A percentile compares a stretch with the other conserved stretches of the same genome.
phyloP scores from a whole-genome alignment of 2,329 filamentous ascomycete species.

The Macrophomina pseudophaseolina region DNA sequence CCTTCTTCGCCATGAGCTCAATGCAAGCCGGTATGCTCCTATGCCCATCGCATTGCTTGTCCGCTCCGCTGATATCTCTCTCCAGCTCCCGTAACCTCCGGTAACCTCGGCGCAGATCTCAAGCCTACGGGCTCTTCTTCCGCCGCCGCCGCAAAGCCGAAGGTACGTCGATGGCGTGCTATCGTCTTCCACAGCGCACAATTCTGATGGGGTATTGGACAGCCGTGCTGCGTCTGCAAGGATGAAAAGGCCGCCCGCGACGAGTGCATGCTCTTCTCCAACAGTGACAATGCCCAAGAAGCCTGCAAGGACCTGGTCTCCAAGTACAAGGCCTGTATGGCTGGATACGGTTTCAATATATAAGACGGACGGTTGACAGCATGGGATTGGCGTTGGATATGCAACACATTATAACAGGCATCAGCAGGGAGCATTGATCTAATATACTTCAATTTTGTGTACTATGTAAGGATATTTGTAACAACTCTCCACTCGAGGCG shows the following conservation, averaged over 20 bases:
- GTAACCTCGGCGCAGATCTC: constrained; percentile 53
- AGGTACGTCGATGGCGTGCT: constrained; percentile 39
- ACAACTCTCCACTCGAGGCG: constrained; percentile 15
- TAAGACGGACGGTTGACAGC: constrained; percentile 24
- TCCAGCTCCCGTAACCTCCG: constrained; percentile 32
- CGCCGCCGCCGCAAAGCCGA: constrained; percentile 49
- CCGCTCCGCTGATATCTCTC: neutral
- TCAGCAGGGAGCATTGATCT: constrained; percentile 27
- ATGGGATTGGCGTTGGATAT: constrained; percentile 35
- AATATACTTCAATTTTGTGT: constrained; percentile 5
- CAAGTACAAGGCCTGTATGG: constrained; percentile 91
- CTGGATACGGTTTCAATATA: constrained; percentile 83
- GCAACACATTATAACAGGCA: constrained; percentile 39
- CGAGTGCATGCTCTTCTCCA: constrained; percentile 99
- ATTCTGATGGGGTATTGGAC: constrained; percentile 25
- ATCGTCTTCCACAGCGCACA: constrained; percentile 5
- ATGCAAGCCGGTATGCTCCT: constrained; percentile 34
- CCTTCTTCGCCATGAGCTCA: constrained; percentile 38
- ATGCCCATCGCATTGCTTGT: neutral
- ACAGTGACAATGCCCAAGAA: constrained; percentile 76
- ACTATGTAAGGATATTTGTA: constrained; percentile 13
- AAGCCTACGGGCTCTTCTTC: constrained; percentile 48
- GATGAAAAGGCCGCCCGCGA: constrained; percentile 90
- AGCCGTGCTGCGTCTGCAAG: constrained; percentile 99
- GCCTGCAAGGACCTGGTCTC: constrained; percentile 85